phyloP scores from a whole-genome alignment of 805 yeast genomes.

The Candida taoyuanica region DNA sequence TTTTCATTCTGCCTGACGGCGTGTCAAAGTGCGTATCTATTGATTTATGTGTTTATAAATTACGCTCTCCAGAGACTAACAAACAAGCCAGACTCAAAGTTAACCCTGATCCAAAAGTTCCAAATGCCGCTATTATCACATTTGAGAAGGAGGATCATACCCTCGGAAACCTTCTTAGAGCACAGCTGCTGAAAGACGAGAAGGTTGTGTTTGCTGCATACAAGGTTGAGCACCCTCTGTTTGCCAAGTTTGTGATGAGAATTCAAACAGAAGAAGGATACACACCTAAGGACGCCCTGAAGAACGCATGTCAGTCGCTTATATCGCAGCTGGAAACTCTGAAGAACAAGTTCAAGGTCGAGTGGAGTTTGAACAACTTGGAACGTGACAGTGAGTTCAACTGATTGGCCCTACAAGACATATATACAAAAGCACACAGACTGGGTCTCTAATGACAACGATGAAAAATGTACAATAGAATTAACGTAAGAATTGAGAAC shows the following conservation, averaged over 20 bases:
- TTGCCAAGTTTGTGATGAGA: slow-evolving; percentile 91
- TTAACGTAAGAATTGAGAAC: too few relatives aligned
- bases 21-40: slow-evolving; percentile 68
- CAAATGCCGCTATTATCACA: slow-evolving; percentile 88
- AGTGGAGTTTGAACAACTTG: slow-evolving; percentile 64
- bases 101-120: slow-evolving; percentile 91
- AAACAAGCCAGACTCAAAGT: slow-evolving; percentile 53
- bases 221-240: slow-evolving; percentile 95
- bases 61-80: slow-evolving; percentile 10
- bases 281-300: slow-evolving; percentile 84
- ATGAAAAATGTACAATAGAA: neutral
- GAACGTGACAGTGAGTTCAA: slow-evolving; percentile 6
- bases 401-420: too few relatives aligned
- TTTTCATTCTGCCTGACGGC: slow-evolving; percentile 96
- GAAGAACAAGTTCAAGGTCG: slow-evolving; percentile 76
- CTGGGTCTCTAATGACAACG: too few relatives aligned
- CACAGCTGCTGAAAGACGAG: slow-evolving; percentile 80
- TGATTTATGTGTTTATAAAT: too few relatives aligned
- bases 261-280: slow-evolving; percentile 95
- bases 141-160: slow-evolving; percentile 98
- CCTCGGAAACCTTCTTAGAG: slow-evolving; percentile 81
- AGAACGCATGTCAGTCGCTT: slow-evolving; percentile 80
- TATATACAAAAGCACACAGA: too few relatives aligned
- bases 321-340: slow-evolving; percentile 74
- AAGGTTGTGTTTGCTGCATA: slow-evolving; percentile 95